Percentiles rank a stretch among this genome's conserved stretches.
phyloP scores from a whole-genome alignment of 2,329 filamentous ascomycete species.

The Fusarium newnesense region DNA sequence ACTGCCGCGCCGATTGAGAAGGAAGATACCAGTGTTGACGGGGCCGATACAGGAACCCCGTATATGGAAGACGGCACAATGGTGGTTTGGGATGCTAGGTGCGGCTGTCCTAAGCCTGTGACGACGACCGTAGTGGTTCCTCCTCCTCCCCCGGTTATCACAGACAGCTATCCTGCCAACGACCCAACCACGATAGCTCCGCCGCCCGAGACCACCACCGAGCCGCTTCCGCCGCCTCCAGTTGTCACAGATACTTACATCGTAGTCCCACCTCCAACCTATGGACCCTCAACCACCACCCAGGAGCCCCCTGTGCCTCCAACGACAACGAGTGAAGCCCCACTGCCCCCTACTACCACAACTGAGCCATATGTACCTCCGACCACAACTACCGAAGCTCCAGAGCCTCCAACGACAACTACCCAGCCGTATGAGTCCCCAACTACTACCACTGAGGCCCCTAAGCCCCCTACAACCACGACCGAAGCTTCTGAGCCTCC shows the following conservation, averaged over 20 bases:
- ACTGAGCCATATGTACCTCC: neutral
- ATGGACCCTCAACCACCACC: neutral
- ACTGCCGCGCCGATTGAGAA: neutral
- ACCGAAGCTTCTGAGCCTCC: neutral
- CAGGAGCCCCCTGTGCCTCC: neutral
- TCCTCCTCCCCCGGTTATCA: neutral
- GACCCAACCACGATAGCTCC: neutral
- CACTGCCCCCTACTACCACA: neutral
- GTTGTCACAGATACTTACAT: neutral
- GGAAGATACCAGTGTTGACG: neutral
- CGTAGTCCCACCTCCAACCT: neutral
- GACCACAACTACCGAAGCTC: neutral
- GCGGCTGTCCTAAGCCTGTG: constrained; percentile 14
- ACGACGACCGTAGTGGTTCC: neutral
- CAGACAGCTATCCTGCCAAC: neutral
- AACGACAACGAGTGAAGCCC: neutral
- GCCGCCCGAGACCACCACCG: neutral
- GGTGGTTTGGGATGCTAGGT: constrained; percentile 13
- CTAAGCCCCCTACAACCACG: neutral
- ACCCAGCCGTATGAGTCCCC: neutral
- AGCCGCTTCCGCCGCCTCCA: neutral
- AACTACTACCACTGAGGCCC: neutral
- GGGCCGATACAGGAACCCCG: neutral
- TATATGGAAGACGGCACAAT: neutral
- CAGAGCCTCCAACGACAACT: neutral